Evolutionary conservation across 805 yeast genomes (phyloP), one percentile per base, ranked within the genome.

Genomic region (Geotrichum ghanense): DNA sequence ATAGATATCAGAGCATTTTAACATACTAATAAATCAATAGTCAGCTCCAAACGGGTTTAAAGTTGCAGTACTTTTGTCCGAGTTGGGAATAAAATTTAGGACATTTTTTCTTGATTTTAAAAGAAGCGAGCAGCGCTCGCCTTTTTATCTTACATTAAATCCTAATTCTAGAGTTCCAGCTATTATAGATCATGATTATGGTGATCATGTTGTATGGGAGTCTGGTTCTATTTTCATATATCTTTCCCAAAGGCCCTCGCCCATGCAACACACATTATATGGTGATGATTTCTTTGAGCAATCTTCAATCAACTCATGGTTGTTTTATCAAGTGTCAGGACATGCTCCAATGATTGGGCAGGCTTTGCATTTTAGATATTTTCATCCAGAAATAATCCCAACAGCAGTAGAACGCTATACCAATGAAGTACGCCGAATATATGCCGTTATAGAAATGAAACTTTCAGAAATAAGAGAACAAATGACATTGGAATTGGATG

Each of bases 261-360:
- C 19, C 16, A 16, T 31, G 37, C 72, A 71, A 34, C 83, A 90
- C 56, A 71, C 84, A 7, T 73, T 87, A 45, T 90, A 95, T 86
- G 78, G 92, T 2, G 80, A 77, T 45, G 82, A 81, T 58, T 61
- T 82, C 45, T 71, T 76, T 12, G 95, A 86, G 53, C 95, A 87
- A 67, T 73, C 89, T 2, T 90, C 83, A 61, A 86, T 89, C 48
- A 74, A 78, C 50, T 77, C 88, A 5, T 89, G 97, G 96, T 71
- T 90, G 34, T 89, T 86, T 59, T 89, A 89, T 70, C 97, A 89
- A 66, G 87, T 96, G 2, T 83, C 94, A 3, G 97, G 97, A 4
- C 97, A 88, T 62, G 95, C 97, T 0, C 96, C 97, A 14, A 89
- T 89, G 95, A 84, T 89, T 56, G 97, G 97, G 17, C 97, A 89